Base-by-base conservation (phyloP, 139 green algal genomes). In the Coelastrella sp. region DNA sequence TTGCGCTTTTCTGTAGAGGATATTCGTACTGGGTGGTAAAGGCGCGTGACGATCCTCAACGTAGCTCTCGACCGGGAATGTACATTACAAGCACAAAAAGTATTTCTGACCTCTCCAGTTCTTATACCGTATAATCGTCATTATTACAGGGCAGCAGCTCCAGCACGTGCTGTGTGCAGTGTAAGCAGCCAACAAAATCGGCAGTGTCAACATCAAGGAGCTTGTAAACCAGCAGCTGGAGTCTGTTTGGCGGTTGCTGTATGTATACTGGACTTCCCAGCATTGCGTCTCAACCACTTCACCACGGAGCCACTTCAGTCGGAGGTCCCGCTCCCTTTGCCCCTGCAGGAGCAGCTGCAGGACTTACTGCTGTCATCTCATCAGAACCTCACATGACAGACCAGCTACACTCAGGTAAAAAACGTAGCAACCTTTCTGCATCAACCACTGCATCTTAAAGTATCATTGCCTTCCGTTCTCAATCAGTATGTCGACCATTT, bases 311-410 rank as follows among this genome's bases (percentile, higher is more conserved):
- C 17, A 32, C 53, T 32, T 19, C 21, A 64, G 53, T 27, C 27
- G 53, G 17, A 27, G 17, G 17, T 32, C 7, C 53, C 3, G 53
- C 53, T 2, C 53, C 53, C 2, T 64, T 64, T 64, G 53, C 53
- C 53, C 53, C 64, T 43, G 64, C 64, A 7, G 64, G 64, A 45
- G 64, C n/a, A 45, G 64, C 64, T 45, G 64, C 64, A 23, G 64
- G 34, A 17, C 13, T 73, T 7, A 73, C 64, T 73, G 11, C 64
- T 41, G 64, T 43, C 21, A 64, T 64, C n/a, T n/a, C n/a, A 64
- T 64, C 53, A 32, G 53, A 64, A 27, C 53, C 53, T 32, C 53
- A 64, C 21, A 64, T 64, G 53, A 64, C 53, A 64, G 53, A 64
- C 21, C 53, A n/a, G 17, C 5, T 64, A 27, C 53, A 64, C 21